These are phyloP conservation scores for Discostella stelligera DNA, from an alignment of 352 stramenopile genomes.

Conservation along the genomic window DNA sequence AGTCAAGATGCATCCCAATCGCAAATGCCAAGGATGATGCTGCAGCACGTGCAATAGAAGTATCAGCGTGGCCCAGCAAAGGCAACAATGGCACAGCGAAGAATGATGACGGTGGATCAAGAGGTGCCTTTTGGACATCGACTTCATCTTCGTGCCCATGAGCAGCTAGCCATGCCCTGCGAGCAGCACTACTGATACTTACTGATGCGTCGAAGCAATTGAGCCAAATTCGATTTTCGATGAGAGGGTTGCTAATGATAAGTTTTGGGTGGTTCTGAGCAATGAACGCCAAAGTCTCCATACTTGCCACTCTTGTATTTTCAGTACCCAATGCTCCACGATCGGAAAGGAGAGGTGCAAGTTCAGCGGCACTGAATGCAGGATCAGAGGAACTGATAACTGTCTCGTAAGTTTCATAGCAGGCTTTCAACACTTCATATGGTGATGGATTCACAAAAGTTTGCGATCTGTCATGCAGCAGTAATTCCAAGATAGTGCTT, in stretches of 20 bases:
- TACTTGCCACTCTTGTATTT: conserved; percentile 69
- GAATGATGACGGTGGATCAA: conserved; percentile 68
- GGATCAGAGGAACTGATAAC: conserved; percentile 14
- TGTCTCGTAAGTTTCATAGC: conserved; percentile 61
- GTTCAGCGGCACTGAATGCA: conserved; percentile 61
- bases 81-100: conserved; percentile 77
- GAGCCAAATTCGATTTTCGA: conserved; percentile 81
- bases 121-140: conserved; percentile 18
- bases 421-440: conserved; percentile 71
- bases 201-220: conserved; percentile 75
- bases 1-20: conserved; percentile 64
- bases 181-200: conserved; percentile 58
- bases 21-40: conserved; percentile 61
- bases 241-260: conserved; percentile 75
- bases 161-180: conserved; percentile 62
- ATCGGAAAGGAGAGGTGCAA: conserved; percentile 74
- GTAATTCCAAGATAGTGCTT: conserved; percentile 69
- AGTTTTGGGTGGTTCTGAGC: conserved; percentile 61
- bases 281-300: conserved; percentile 73
- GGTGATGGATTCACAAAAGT: conserved; percentile 76
- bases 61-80: conserved; percentile 65
- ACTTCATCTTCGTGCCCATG: conserved; percentile 43
- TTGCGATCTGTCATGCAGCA: conserved; percentile 78
- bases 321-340: conserved; percentile 71
- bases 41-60: conserved; percentile 62